Evolutionary conservation across 176 grass and related monocot species (phyloP), one percentile per base, ranked within the genome.

Genomic region (Secale cereale): DNA sequence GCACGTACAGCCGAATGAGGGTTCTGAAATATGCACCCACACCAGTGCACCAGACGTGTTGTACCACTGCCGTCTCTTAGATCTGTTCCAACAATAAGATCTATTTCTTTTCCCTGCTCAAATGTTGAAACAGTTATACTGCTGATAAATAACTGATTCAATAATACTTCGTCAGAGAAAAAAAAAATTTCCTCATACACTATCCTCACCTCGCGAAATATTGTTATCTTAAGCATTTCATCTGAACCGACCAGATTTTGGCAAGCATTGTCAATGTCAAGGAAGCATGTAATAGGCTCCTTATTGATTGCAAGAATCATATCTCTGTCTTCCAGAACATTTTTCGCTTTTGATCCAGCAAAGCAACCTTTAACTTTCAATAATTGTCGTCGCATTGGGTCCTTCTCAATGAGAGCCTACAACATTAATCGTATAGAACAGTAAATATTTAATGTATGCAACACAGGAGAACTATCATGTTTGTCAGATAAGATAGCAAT

Each of bases 221-320:
- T 94, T 75, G 94, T 96, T 89, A 99, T 87, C 56, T 67, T 91
- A 83, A 99, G 91, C 25, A 79, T 72, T 20, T 19, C 90, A 86
- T 94, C 90, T 81, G 89, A 88, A 35, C 41, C 59, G 2, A 76
- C 94, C 65, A 99, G 78, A 48, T 91, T 92, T 87, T 92, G 92
- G 76, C 93, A 99, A 84, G 93, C 86, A 82, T 85, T 95, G 76
- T 99, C 97, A 61, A 99, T 89, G 70, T 96, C 91, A 80, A 81
- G 94, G 79, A 99, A 99, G 84, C 93, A 94, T 61, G 97, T 99
- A 81, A 96, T 89, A 33, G 97, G 97, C 74, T 94, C 90, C 85
- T 94, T 94, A 76, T 99, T 86, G 20, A 99, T 94, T 16, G 97
- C 97, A 78, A 99, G 91, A 83, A 99, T 93, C 97, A 99, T 99